These are phyloP conservation scores for Oemleria cerasiformis DNA, from an alignment of 306 rosid genomes.

Conservation along the genomic window DNA sequence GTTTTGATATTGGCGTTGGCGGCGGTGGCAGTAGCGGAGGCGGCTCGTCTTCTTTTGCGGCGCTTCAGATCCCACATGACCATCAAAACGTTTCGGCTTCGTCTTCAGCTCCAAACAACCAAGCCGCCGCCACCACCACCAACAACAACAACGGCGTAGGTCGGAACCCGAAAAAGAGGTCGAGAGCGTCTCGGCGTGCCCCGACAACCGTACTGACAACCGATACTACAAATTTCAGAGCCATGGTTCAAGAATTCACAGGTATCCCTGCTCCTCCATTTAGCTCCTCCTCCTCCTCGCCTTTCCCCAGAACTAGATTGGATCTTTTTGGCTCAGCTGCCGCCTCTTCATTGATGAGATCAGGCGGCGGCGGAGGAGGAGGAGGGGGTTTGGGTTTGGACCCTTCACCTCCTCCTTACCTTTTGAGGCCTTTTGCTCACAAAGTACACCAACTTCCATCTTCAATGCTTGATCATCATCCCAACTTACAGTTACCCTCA, in stretches of 20 bases:
- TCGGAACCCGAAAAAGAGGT: slow-evolving; percentile 82
- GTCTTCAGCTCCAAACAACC: slow-evolving; percentile 25
- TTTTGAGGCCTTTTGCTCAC: slow-evolving; percentile 78
- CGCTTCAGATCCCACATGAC: slow-evolving; percentile 31
- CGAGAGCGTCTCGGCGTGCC: slow-evolving; percentile 92
- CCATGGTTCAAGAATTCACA: slow-evolving; percentile 99
- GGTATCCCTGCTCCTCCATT: slow-evolving; percentile 96
- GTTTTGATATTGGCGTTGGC: background rate
- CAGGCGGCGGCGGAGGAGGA: background rate
- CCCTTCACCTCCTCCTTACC: slow-evolving; percentile 42
- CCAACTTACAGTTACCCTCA: background rate
- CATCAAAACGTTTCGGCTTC: slow-evolving; percentile 31
- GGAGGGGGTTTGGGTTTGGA: slow-evolving; percentile 27
- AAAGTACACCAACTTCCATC: slow-evolving; percentile 33
- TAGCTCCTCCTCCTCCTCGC: slow-evolving; percentile 53
- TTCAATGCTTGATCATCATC: slow-evolving; percentile 23
- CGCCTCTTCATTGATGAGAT: slow-evolving; percentile 2
- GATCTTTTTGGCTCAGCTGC: slow-evolving; percentile 52
- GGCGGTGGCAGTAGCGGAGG: slow-evolving; percentile 4
- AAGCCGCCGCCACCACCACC: slow-evolving; percentile 2
- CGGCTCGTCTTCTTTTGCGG: slow-evolving; percentile 20
- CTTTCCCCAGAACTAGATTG: slow-evolving; percentile 61
- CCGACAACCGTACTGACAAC: slow-evolving; percentile 92
- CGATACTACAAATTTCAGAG: slow-evolving; percentile 88
- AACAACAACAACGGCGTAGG: slow-evolving; percentile 23